Evolutionary conservation across 768 basidiomycete species (phyloP).

Genomic region (Basidioascus undulatus): DNA sequence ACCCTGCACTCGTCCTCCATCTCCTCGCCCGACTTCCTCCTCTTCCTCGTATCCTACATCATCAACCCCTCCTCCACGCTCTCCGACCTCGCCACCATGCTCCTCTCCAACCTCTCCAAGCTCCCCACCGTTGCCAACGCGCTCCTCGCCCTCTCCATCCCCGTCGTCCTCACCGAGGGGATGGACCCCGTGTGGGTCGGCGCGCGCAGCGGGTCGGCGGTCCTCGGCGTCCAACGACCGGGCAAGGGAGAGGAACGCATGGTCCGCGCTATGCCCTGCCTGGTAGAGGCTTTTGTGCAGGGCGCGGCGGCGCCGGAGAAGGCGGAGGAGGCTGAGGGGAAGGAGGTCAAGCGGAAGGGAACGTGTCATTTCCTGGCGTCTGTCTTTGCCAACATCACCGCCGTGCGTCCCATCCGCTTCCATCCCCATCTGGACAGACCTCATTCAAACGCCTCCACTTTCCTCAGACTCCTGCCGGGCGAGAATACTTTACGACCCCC

Average conservation of each 20-base stretch:
- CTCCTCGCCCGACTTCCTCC: conserved; percentile 45
- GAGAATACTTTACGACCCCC: conserved; percentile 57
- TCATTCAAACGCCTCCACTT: background rate
- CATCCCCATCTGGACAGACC: background rate
- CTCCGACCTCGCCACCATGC: conserved; percentile 88
- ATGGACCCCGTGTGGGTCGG: conserved; percentile 4
- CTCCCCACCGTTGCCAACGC: conserved; percentile 39
- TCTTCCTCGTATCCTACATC: conserved; percentile 70
- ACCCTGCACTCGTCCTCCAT: conserved; percentile 39
- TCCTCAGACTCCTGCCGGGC: conserved; percentile 53
- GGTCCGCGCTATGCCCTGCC: conserved; percentile 44
- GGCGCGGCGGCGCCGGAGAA: conserved; percentile 34
- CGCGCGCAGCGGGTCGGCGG: background rate
- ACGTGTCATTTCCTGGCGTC: conserved; percentile 71
- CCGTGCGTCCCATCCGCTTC: conserved; percentile 27
- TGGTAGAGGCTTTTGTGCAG: conserved; percentile 73
- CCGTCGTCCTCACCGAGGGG: conserved; percentile 12
- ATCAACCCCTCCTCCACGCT: conserved; percentile 40
- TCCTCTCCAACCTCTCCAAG: conserved; percentile 77
- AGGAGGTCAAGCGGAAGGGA: conserved; percentile 37
- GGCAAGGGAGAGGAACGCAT: conserved; percentile 22
- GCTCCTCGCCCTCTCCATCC: conserved; percentile 38
- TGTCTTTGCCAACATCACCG: conserved; percentile 76
- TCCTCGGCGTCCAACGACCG: background rate
- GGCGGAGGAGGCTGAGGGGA: conserved; percentile 15